Base-by-base conservation (phyloP, 2,329 filamentous ascomycete genomes). In the Colletotrichum brevisporum region DNA sequence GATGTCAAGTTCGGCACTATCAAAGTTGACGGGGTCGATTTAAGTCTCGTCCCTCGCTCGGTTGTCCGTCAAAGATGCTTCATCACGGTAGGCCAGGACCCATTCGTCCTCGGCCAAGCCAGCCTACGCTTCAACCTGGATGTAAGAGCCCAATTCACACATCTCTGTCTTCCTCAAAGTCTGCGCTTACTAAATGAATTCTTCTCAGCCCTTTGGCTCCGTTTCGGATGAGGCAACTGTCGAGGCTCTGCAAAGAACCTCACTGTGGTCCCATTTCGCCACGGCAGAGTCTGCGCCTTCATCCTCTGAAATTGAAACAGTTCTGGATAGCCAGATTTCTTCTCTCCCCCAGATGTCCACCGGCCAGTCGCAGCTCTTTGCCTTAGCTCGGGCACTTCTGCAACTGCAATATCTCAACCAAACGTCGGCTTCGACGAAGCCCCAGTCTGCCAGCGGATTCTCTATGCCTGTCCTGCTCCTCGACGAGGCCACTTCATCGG, bases 81-180 rank as follows among this genome's bases (percentile, higher is more conserved):
- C 26, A 48, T 64, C 18, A 58, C 65, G 4, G 47, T 68, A 6
- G 6, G 31, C 9, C 65, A 68, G 21, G 65, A 68, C 6, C 13
- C 39, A 3, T 58, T 54, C 9, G 8, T 64, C 4, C 47, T 68
- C 1, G 48, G 54, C 1, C 59, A 68, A 21, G 41, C 48, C 13
- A 68, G 53, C 8, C 65, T 68, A n/a, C 65, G 65, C 2, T 64
- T 68, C n/a, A 68, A 64, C 6, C 39, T 64, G 6, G 61, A 64
- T 5, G 65, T 63, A 53, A 61, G 57, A 8, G 36, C 43, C 9
- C 15, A 16, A 3, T 27, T 24, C 21, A 2, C 21, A 24, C 2
- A 12, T 36, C 10, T 10, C 31, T 1, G 10, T 3, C 9, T 10
- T 36, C 31, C 31, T 10, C 31, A 8, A 8, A 10, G 2, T 2